Evolutionary conservation across 2,329 filamentous ascomycete species (phyloP).

Genomic region (Pseudogymnoascus sp.): DNA sequence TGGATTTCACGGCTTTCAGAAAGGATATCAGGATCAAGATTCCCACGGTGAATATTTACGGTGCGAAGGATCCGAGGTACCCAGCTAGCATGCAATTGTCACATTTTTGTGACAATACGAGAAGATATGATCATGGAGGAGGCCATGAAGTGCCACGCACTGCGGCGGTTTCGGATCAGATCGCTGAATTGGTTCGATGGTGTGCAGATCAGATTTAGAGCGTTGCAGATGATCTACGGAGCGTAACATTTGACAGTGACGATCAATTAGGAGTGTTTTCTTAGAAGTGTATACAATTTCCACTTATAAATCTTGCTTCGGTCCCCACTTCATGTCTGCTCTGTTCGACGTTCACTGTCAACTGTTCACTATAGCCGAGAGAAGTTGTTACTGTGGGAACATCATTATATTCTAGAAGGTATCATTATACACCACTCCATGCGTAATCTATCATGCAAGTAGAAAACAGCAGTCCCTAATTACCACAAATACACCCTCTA

Average conservation of each 20-base stretch:
- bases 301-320: neutral
- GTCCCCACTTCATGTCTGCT: neutral
- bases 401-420: constrained; percentile 1
- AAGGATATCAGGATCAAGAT: constrained; percentile 26
- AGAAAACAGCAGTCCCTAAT: constrained; percentile 7
- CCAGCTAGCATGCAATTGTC: constrained; percentile 31
- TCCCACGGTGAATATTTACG: constrained; percentile 36
- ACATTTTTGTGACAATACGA: constrained; percentile 27
- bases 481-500: neutral
- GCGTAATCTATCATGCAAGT: neutral
- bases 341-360: neutral
- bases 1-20: constrained; percentile 15
- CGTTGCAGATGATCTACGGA: neutral
- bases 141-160: constrained; percentile 36
- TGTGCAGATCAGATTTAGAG: constrained; percentile 3
- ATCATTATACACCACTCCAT: constrained; percentile 2
- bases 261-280: neutral
- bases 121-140: constrained; percentile 33
- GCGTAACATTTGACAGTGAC: neutral
- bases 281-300: neutral
- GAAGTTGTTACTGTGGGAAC: neutral
- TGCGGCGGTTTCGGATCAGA: constrained; percentile 24
- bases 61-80: constrained; percentile 33
- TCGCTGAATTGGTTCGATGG: constrained; percentile 23
- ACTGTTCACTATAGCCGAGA: neutral